phyloP scores from a whole-genome alignment of 2,329 filamentous ascomycete genomes.

The Diaporthe longicolla region DNA sequence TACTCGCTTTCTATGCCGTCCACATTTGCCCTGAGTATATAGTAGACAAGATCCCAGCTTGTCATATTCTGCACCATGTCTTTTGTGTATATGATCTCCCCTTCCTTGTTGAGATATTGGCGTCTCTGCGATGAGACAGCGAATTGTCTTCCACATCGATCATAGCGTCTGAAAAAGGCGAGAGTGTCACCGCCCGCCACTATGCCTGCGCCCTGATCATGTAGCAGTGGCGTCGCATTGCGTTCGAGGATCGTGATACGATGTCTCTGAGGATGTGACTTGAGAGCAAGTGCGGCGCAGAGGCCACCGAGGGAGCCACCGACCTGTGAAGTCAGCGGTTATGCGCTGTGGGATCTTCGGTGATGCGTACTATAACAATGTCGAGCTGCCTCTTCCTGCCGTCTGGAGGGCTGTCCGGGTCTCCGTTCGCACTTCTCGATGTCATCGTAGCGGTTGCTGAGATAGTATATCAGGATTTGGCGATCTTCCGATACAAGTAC shows the following conservation, averaged over 20 bases:
- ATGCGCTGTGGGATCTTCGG: not conserved
- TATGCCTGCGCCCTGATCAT: conserved; percentile 64
- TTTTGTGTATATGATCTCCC: conserved; percentile 51
- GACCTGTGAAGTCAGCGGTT: conserved; percentile 48
- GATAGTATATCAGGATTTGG: no score
- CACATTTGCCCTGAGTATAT: conserved; percentile 60
- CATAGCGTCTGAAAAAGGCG: conserved; percentile 58
- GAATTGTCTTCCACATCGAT: conserved; percentile 53
- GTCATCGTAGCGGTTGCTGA: not conserved
- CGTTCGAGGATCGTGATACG: conserved; percentile 61
- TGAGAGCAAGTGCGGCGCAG: conserved; percentile 56
- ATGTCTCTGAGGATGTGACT: conserved; percentile 53
- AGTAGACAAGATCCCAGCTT: conserved; percentile 62
- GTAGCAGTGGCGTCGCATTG: conserved; percentile 57
- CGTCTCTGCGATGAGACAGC: conserved; percentile 50
- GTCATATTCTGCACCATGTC: conserved; percentile 60
- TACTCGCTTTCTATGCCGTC: conserved; percentile 54
- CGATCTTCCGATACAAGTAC: not conserved
- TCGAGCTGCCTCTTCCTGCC: not conserved
- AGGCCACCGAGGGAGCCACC: conserved; percentile 60
- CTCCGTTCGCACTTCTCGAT: not conserved
- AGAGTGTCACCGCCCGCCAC: conserved; percentile 60
- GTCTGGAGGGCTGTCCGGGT: not conserved
- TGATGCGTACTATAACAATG: conserved; percentile 13
- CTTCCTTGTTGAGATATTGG: conserved; percentile 53